These are phyloP conservation scores for Aspergillus piperis DNA, from an alignment of 2,329 filamentous ascomycete species.

Conservation along the genomic window DNA sequence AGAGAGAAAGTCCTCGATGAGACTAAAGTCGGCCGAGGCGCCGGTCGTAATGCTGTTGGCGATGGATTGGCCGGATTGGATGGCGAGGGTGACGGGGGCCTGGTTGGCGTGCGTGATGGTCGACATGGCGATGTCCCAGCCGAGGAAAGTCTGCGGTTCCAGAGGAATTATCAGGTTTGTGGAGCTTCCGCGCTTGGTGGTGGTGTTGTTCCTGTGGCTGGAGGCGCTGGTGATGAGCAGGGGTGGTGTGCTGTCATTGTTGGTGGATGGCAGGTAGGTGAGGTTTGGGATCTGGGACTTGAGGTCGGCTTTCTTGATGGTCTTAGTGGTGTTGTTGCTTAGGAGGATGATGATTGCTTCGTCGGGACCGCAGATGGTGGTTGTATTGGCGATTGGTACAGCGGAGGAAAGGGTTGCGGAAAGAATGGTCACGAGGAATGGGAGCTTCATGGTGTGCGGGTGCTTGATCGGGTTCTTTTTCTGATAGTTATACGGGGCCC, in stretches of 20 bases:
- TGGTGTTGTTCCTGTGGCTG: not conserved
- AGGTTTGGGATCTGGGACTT: constrained; percentile 10
- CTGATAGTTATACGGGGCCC: not conserved
- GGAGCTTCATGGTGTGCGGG: not conserved
- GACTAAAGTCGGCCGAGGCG: constrained; percentile 3
- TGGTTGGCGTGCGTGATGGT: constrained; percentile 20
- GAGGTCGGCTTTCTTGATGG: constrained; percentile 17
- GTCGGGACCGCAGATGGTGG: constrained; percentile 4
- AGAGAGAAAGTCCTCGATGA: constrained; percentile 15
- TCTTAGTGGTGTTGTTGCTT: constrained; percentile 12
- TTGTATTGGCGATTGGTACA: not conserved
- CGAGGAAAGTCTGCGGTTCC: constrained; percentile 18
- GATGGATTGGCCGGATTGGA: constrained; percentile 14
- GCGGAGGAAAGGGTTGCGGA: constrained; percentile 3
- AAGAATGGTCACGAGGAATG: not conserved
- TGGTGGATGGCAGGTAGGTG: not conserved
- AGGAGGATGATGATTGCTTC: constrained; percentile 14
- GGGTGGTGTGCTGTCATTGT: not conserved
- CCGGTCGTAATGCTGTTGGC: constrained; percentile 19
- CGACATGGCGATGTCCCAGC: constrained; percentile 23
- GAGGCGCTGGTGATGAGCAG: not conserved
- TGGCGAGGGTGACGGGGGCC: constrained; percentile 17
- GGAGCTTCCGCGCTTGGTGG: constrained; percentile 8
- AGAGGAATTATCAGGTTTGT: constrained; percentile 20
- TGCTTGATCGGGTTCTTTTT: not conserved